These are phyloP conservation scores for Lithocarpus polystachyus DNA, from an alignment of 306 rosid genomes.

Conservation along the genomic window DNA sequence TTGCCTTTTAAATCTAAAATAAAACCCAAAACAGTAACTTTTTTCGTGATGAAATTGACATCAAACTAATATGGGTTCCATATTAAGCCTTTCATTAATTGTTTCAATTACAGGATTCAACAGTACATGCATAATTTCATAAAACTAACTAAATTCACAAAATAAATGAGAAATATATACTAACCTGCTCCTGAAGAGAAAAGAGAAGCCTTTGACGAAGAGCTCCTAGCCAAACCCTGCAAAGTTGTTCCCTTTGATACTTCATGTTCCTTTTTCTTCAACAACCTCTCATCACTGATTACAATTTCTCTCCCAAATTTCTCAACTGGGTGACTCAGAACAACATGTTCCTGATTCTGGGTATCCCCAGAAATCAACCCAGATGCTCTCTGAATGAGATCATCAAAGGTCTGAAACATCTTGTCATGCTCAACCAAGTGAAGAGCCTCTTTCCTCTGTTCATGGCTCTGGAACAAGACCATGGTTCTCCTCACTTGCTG, in stretches of 20 bases:
- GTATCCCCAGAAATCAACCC: slow-evolving; percentile 55
- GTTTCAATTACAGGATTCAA: not conserved
- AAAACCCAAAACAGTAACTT: too few relatives aligned
- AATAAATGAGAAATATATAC: slow-evolving; percentile 6
- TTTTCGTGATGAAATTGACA: too few relatives aligned
- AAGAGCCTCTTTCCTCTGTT: slow-evolving; percentile 63
- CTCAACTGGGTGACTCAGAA: slow-evolving; percentile 27
- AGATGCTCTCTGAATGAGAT: slow-evolving; percentile 77
- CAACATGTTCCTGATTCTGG: slow-evolving; percentile 14
- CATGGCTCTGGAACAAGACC: slow-evolving; percentile 53
- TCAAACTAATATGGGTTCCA: too few relatives aligned
- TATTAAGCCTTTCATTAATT: not conserved
- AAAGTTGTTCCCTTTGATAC: slow-evolving; percentile 21
- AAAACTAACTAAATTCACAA: not conserved
- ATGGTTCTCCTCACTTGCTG: slow-evolving; percentile 54
- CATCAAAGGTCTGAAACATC: slow-evolving; percentile 58
- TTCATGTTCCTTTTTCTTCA: slow-evolving; percentile 27
- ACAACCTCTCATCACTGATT: slow-evolving; percentile 36
- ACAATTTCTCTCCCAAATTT: slow-evolving; percentile 16
- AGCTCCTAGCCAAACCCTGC: slow-evolving; percentile 30
- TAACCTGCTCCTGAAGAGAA: slow-evolving; percentile 45
- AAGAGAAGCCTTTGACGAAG: slow-evolving; percentile 30
- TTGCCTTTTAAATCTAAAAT: too few relatives aligned
- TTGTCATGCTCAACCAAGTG: slow-evolving; percentile 55
- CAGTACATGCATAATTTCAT: not conserved